Base-by-base conservation (phyloP, 495 filamentous ascomycete species). In the Daldinia bambusicola region DNA sequence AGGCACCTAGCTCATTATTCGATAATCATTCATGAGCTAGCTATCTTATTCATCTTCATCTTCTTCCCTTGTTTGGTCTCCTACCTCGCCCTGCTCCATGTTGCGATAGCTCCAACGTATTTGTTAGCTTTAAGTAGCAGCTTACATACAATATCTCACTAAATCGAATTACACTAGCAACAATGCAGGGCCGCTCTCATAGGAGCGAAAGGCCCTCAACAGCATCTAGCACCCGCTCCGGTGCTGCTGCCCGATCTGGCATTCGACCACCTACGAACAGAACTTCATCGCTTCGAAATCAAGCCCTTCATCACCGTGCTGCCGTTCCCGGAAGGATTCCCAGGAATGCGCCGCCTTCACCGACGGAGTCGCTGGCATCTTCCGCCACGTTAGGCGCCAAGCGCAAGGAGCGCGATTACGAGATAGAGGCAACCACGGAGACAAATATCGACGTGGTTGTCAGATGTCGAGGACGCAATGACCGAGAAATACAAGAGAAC, bases 371-470 rank as follows among this genome's bases (percentile, higher is more conserved):
- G 6, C 55, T 90, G 2, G 75, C 84, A 8, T 89, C 90, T 12
- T 83, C 82, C 45, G 75, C 83, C 7, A 85, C 86, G 36, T 76
- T 64, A 13, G 85, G 87, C 55, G 84, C 80, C 13, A 94, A 95
- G 82, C 84, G 93, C 66, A 95, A 95, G 75, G 90, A 94, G 72
- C 86, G 92, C 74, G 93, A 96, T 43, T 94, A 88, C 75, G 93
- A 96, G 59, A 78, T 88, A 51, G 88, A 91, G 56, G 84, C 85
- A 26, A 87, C 86, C 38, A 89, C 93, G 64, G 93, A 96, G 78
- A 98, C 95, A 2, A 98, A 96, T 79, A 99, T 99, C 77, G 93
- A 96, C 79, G 95, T 98, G 40, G 94, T 98, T 4, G 95, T 99
- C 32, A 86, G 95, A 66, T 99, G 95, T 81, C 88, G 95, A 45